Base-by-base conservation (phyloP, 2,329 filamentous ascomycete species). In the Acrocalymma vagum region DNA sequence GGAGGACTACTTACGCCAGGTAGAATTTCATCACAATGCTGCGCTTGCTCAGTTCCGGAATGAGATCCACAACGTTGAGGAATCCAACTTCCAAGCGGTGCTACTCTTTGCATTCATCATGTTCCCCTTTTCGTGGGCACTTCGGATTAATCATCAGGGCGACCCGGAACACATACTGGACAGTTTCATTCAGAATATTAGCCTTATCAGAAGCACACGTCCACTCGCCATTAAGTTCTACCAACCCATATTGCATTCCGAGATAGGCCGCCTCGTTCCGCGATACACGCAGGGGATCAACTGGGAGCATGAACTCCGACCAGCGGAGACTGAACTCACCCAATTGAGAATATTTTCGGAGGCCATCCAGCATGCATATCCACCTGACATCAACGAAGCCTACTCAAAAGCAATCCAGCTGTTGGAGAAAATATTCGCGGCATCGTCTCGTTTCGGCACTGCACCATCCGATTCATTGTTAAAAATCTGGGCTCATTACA, bases 1-100 rank as follows among this genome's bases (percentile, higher is more conserved):
- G 11, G 6, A 31, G 10, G 46, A 52, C 3, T 61, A 59, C 26
- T 31, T 51, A 6, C 29, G 42, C 9, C 43, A 60, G 30, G 57
- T 55, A 14, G 49, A 54, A 9, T 38, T 30, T 29, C 50, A 63
- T 29, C 55, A 61, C 16, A 51, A 60, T 20, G 44, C 45, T 22
- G 57, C 53, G 16, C 42, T 65, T 8, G 27, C 29, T 10, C 32
- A 31, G 20, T 65, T 65, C 29, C 55, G 54, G 16, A 35, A 26
- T 22, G 45, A 44, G 4, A 49, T 65, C 3, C 44, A 43, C 18
- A 46, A 70, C 9, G 67, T 75, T 20, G 63, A 71, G 5, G 52
- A 67, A 4, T 64, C 61, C 10, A 72, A 72, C 32, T 71, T 65
- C 40, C 67, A 72, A 22, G 67, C 73, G 2, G 58, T 73, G 8